Percentiles rank a stretch among this genome's conserved stretches.
Evolutionary conservation across 192 early-diverging fungal species (phyloP).

Genomic region (Dissophora globulifera): DNA sequence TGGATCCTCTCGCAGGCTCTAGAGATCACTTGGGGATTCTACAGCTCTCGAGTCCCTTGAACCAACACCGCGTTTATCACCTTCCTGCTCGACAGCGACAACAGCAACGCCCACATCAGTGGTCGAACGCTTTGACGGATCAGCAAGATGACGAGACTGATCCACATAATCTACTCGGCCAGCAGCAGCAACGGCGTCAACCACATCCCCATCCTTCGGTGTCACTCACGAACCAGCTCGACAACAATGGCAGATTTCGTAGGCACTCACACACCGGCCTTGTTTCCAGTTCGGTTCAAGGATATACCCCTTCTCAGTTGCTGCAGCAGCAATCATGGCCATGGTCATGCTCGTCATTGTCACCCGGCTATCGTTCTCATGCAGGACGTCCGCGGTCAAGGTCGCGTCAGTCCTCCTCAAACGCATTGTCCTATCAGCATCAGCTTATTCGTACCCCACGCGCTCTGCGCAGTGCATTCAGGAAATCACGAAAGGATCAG

Average conservation of each 20-base stretch:
- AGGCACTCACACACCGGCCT: conserved; percentile 40
- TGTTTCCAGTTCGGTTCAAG: background rate
- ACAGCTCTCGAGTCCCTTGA: conserved; percentile 3
- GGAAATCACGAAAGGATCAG: conserved; percentile 39
- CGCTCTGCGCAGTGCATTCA: conserved; percentile 17
- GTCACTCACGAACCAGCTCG: background rate
- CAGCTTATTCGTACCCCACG: conserved; percentile 24
- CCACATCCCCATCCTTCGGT: background rate
- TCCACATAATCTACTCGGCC: no score
- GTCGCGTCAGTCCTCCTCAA: conserved; percentile 14
- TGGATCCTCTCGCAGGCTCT: no score
- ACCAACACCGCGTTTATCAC: background rate
- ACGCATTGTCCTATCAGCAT: conserved; percentile 15
- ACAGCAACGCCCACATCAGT: background rate
- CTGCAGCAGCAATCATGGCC: no score
- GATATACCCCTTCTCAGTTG: background rate
- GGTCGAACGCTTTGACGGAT: no score
- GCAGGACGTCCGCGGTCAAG: conserved; percentile 6
- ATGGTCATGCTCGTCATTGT: no score
- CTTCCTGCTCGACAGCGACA: background rate
- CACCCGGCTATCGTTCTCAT: background rate
- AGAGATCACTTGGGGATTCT: conserved; percentile 25
- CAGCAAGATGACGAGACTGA: no score
- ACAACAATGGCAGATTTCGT: conserved; percentile 3
- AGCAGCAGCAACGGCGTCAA: no score